Evolutionary conservation across 257 asterid genomes (phyloP), one percentile per base, ranked within the genome.

Genomic region (Striga asiatica): DNA sequence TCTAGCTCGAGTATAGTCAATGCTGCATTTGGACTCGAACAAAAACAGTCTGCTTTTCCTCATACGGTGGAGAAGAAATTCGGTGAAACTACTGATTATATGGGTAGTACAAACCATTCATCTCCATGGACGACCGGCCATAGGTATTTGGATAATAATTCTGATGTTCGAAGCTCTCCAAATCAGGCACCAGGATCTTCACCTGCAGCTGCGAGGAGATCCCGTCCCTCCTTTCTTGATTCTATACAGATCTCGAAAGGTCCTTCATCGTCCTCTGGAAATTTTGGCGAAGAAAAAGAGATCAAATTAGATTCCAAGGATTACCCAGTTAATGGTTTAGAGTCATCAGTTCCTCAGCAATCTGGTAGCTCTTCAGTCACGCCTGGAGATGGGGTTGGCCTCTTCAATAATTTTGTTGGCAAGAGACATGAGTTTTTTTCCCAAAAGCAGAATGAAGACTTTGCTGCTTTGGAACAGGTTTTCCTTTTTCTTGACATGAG

Each of bases 381-480:
- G 27, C 58, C 78, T 47, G 73, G 69, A 21, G 73, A 68, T 54
- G 95, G 78, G 61, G 60, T 55, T 59, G 79, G 71, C 63, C 56
- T 43, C 31, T 74, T 71, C 72, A 79, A 64, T 67, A 78, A 78
- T 72, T 71, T 45, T 20, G 49, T 42, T 4, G 84, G 71, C 28
- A 68, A 52, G 59, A 82, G 62, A 53, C 74, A 72, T 13, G 68
- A 67, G 16, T 71, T 76, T 39, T 66, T 78, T 69, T 60, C 79
- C 1, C 89, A 62, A 68, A 85, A 76, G 73, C 93, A 82, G 68
- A 77, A 88, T 50, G 97, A 92, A 56, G 97, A 82, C 62, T 92
- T 92, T 78, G 81, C 89, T 68, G 88, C 93, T 23, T 66, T 92
- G 61, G 98, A 92, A 76, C 97, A 92, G 98, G 98, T 92, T 66